Evolutionary conservation across 257 asterid genomes (phyloP), one percentile per base, ranked within the genome.

Genomic region (Penstemon eatonii): DNA sequence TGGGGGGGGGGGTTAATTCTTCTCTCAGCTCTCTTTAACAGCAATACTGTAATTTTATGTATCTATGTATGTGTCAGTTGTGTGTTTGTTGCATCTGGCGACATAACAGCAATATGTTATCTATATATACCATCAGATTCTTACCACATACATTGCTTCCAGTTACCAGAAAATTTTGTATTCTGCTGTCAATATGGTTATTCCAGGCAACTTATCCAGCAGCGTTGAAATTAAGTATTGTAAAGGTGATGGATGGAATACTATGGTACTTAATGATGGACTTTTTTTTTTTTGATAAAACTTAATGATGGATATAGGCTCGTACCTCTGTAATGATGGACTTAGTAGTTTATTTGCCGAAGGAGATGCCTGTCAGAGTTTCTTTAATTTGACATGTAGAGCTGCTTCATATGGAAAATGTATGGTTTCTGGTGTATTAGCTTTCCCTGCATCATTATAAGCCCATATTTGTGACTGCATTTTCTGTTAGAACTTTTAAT

Each of bases 371-470:
- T 54, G 53, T 70, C 61, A 55, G 18, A 38, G 57, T 60, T 58
- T 65, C 59, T 70, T 25, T 49, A 44, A 13, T 46, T 51, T 60
- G 42, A 75, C 52, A 64, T 60, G 57, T 62, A 62, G 55, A 50
- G 61, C 73, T 72, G 46, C 66, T 54, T 63, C 66, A 69, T 36
- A 43, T 62, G 73, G 50, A 18, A 56, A 57, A 63, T 37, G 46
- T 56, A 11, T 25, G 63, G 8, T 67, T 63, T 12, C 50, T 55
- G 73, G 57, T 75, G 44, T 62, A 52, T 44, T 47, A 39, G 62
- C 66, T 57, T 79, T 56, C 65, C 52, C 54, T 50, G 59, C 73
- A 73, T 65, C 74, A 47, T 39, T 56, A 40, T 52, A 45, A 39
- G 63, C 51, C n/a, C 68, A 37, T 63, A 59, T 25, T 56, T 67